Conservation (phyloP, 192 early-diverging fungal genomes). For the Allomyces arbusculus region DNA sequence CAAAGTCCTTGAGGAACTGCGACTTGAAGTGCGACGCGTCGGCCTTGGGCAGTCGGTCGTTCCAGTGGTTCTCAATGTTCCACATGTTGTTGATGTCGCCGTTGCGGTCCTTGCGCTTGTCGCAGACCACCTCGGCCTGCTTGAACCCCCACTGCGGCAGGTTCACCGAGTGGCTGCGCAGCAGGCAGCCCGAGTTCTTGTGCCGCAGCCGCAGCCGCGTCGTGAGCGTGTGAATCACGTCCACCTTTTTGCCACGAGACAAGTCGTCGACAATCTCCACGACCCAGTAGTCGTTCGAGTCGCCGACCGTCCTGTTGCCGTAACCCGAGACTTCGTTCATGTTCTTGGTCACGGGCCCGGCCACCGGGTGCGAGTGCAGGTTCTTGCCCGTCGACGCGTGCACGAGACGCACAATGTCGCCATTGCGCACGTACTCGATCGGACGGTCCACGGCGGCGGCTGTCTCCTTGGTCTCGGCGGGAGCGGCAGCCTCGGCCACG, state of each 20-base stretch:
- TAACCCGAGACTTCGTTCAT: conserved; percentile 83
- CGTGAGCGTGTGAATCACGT: conserved; percentile 45
- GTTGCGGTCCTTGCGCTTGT: conserved; percentile 35
- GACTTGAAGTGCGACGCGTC: conserved; percentile 30
- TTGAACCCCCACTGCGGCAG: conserved; percentile 94
- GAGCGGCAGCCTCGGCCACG: not conserved
- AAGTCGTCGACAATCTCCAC: conserved; percentile 61
- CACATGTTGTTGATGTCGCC: conserved; percentile 43
- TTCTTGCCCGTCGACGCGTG: conserved; percentile 52
- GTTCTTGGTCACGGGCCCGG: conserved; percentile 46
- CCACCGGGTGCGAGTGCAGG: conserved; percentile 66
- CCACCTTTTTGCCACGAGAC: conserved; percentile 14
- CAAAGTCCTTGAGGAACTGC: conserved; percentile 63
- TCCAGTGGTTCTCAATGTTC: conserved; percentile 80
- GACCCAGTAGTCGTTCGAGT: conserved; percentile 79
- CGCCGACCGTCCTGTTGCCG: conserved; percentile 47
- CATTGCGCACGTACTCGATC: conserved; percentile 46
- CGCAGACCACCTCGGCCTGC: conserved; percentile 81
- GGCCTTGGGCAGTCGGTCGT: conserved; percentile 22
- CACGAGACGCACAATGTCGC: conserved; percentile 61
- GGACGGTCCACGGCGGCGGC: not conserved
- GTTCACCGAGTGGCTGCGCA: conserved; percentile 48
- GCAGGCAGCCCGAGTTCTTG: conserved; percentile 41
- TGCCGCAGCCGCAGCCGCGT: conserved; percentile 70
- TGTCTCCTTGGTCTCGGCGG: not conserved